Evolutionary conservation across 78 protist genomes (phyloP).

Genomic region (Guillardia theta): DNA sequence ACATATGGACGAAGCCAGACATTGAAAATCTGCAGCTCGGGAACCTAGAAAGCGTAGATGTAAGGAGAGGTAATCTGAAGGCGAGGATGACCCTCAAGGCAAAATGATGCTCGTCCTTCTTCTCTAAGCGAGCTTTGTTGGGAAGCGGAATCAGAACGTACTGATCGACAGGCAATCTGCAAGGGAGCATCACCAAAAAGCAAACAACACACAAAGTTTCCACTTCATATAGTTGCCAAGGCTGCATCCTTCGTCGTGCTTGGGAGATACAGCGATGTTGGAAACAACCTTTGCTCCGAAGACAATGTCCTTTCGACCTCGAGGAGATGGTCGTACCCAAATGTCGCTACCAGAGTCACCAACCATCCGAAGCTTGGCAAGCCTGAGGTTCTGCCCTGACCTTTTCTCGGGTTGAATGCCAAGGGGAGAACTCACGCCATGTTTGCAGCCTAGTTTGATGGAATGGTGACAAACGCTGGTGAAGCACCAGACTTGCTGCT

Average conservation of each 20-base stretch:
- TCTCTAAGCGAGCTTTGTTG: background rate
- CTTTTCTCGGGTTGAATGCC: no score
- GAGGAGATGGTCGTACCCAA: background rate
- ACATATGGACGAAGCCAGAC: conserved; percentile 5
- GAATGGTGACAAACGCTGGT: no score
- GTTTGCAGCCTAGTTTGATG: no score
- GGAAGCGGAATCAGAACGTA: conserved; percentile 28
- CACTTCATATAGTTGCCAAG: background rate
- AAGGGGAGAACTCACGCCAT: no score
- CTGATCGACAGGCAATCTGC: conserved; percentile 3
- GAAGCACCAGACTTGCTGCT: no score
- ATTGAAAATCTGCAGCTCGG: background rate
- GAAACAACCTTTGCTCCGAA: background rate
- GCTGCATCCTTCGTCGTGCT: background rate
- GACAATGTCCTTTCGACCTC: background rate
- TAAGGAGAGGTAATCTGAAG: background rate
- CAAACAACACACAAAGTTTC: background rate
- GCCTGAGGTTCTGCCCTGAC: no score
- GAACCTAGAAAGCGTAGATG: background rate
- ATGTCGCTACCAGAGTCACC: background rate
- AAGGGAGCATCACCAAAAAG: background rate
- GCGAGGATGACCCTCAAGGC: background rate
- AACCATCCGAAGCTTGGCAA: background rate
- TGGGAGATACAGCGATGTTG: background rate
- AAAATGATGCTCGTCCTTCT: background rate